Conservation (phyloP, 1,139 yeast species). For the Blastobotrys serpentis region DNA sequence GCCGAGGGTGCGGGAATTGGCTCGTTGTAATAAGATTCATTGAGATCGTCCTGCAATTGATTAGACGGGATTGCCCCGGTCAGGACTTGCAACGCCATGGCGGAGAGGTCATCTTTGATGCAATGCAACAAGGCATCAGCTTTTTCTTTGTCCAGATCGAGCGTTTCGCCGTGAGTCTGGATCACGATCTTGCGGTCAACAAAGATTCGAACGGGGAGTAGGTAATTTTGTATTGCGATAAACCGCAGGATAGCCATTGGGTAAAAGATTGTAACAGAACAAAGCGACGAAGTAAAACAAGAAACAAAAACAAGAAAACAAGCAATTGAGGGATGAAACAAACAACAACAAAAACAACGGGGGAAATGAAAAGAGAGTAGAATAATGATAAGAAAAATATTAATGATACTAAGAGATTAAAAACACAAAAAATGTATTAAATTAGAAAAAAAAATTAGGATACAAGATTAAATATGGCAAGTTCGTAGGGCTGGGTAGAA, state of each 20-base stretch:
- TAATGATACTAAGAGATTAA: too few relatives aligned
- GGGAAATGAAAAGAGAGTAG: too few relatives aligned
- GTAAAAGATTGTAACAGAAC: too few relatives aligned
- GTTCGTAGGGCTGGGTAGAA: too few relatives aligned
- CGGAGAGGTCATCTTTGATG: slow-evolving; percentile 3
- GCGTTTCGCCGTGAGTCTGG: background rate
- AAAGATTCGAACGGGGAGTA: slow-evolving; percentile 7
- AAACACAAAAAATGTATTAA: background rate
- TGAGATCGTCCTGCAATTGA: slow-evolving; percentile 4
- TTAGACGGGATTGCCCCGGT: background rate
- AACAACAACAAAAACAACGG: too few relatives aligned
- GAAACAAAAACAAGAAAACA: background rate
- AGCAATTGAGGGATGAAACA: background rate
- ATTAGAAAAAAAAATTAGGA: slow-evolving; percentile 1
- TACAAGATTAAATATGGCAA: slow-evolving; percentile 4
- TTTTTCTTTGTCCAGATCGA: slow-evolving; percentile 2
- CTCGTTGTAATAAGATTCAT: slow-evolving; percentile 7
- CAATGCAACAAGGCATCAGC: background rate
- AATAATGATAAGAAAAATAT: too few relatives aligned
- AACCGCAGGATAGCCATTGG: background rate
- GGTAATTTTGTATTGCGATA: background rate
- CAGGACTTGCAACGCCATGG: background rate
- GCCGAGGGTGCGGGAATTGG: slow-evolving; percentile 5
- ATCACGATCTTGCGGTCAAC: slow-evolving; percentile 8
- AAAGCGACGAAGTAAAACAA: background rate